These are phyloP conservation scores for Polytrichum commune DNA, from an alignment of 225 moss, liverwort and hornwort species.

Conservation along the genomic window DNA sequence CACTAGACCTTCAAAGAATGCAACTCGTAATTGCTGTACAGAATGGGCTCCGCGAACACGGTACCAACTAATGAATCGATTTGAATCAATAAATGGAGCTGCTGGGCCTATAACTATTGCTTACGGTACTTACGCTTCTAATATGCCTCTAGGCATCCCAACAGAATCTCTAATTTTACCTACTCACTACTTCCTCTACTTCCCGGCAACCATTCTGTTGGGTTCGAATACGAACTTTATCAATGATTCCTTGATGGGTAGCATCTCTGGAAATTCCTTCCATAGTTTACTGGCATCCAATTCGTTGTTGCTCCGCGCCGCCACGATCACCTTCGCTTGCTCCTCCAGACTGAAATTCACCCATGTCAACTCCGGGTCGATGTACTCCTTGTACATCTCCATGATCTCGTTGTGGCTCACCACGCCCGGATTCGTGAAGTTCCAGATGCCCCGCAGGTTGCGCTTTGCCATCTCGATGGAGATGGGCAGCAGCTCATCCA, in stretches of 20 bases:
- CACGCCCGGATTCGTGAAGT: conserved; percentile 56
- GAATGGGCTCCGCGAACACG: too few species aligned
- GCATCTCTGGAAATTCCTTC: conserved; percentile 52
- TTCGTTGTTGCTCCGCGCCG: conserved; percentile 54
- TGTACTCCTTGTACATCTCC: conserved; percentile 59
- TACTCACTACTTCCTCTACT: background rate
- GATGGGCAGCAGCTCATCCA: conserved; percentile 49
- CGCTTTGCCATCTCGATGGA: conserved; percentile 58
- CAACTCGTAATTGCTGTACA: too few species aligned
- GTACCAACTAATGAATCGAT: too few species aligned
- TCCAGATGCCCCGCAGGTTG: conserved; percentile 51
- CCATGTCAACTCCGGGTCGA: conserved; percentile 42
- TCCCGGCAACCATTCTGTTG: conserved; percentile 27
- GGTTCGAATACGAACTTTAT: conserved; percentile 52
- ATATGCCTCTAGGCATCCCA: too few species aligned
- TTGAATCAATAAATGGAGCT: too few species aligned
- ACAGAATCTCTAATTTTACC: too few species aligned
- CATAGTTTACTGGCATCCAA: conserved; percentile 52
- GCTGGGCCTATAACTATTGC: too few species aligned
- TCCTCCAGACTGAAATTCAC: conserved; percentile 53
- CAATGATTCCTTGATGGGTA: conserved; percentile 50
- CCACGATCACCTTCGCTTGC: conserved; percentile 59
- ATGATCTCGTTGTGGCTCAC: conserved; percentile 64
- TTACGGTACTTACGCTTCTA: too few species aligned
- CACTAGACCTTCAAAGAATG: too few species aligned